Evolutionary conservation across 2,329 filamentous ascomycete species (phyloP).

Genomic region (Clonostachys rhizophaga): DNA sequence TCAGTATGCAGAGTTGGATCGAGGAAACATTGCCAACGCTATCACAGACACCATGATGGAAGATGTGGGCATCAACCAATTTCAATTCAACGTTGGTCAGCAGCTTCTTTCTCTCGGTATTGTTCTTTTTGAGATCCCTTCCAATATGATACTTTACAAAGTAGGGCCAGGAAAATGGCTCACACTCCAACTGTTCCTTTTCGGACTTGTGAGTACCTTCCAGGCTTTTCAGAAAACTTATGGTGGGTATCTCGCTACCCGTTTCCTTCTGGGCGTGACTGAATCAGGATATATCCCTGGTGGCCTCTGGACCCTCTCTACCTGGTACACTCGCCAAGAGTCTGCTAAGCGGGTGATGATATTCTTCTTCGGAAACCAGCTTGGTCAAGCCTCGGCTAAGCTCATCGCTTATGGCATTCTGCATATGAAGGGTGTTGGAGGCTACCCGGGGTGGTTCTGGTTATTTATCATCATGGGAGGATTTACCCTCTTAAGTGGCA

Average conservation of each 20-base stretch:
- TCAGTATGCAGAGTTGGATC: slow-evolving; percentile 14
- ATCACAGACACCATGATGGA: slow-evolving; percentile 37
- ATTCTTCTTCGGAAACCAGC: slow-evolving; percentile 52
- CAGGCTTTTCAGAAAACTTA: slow-evolving; percentile 46
- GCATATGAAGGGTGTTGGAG: slow-evolving; percentile 40
- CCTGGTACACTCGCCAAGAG: slow-evolving; percentile 49
- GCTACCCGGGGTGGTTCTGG: slow-evolving; percentile 52
- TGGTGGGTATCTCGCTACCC: slow-evolving; percentile 38
- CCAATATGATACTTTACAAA: slow-evolving; percentile 13
- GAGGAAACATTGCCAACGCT: slow-evolving; percentile 31
- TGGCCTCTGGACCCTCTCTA: slow-evolving; percentile 42
- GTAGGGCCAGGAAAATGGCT: slow-evolving; percentile 40
- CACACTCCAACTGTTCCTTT: slow-evolving; percentile 46
- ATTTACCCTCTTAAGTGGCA: slow-evolving; percentile 40
- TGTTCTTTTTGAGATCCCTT: slow-evolving; percentile 32
- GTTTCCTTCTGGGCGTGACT: slow-evolving; percentile 46
- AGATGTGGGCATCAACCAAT: slow-evolving; percentile 38
- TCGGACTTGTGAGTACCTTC: slow-evolving; percentile 47
- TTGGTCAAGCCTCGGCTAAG: slow-evolving; percentile 30
- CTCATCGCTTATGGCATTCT: slow-evolving; percentile 41
- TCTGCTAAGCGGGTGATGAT: slow-evolving; percentile 46
- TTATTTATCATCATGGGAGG: slow-evolving; percentile 46
- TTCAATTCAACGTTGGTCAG: slow-evolving; percentile 41
- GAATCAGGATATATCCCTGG: slow-evolving; percentile 54
- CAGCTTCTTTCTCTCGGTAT: slow-evolving; percentile 42